A percentile compares a stretch with the other conserved stretches of the same genome.
phyloP scores from a whole-genome alignment of 2,329 filamentous ascomycete genomes.

The Diatrype stigma region DNA sequence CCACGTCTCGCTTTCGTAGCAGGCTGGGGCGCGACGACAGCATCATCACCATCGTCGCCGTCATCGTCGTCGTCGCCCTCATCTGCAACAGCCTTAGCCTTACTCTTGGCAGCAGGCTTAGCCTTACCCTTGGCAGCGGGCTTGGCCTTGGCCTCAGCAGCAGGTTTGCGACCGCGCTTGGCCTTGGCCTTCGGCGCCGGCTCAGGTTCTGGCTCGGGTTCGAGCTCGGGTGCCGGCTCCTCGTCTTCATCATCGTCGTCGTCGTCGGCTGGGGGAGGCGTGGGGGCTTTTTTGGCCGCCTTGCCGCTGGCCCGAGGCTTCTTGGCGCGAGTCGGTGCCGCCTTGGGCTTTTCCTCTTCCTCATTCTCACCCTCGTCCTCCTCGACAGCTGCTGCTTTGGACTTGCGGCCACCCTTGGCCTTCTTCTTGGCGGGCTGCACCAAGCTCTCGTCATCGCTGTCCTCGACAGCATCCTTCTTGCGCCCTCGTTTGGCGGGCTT shows the following conservation, averaged over 20 bases:
- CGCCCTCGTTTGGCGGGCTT: constrained; percentile 33
- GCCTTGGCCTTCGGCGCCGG: constrained; percentile 24
- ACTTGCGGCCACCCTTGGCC: constrained; percentile 21
- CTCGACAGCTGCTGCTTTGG: constrained; percentile 22
- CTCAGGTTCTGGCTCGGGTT: constrained; percentile 12
- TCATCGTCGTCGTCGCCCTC: constrained; percentile 12
- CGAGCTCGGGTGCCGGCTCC: constrained; percentile 13
- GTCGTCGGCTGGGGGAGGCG: constrained; percentile 3
- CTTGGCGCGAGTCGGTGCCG: constrained; percentile 25
- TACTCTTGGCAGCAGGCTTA: constrained; percentile 2
- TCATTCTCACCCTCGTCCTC: constrained; percentile 22
- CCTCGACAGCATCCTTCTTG: constrained; percentile 28
- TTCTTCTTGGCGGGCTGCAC: constrained; percentile 36
- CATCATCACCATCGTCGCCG: constrained; percentile 11
- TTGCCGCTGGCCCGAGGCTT: constrained; percentile 24
- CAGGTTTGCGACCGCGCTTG: constrained; percentile 6
- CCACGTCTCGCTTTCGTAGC: constrained; percentile 10
- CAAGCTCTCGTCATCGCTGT: constrained; percentile 27
- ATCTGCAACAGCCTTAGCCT: not conserved
- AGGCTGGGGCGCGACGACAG: constrained; percentile 11
- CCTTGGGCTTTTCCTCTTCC: constrained; percentile 18
- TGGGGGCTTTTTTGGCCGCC: constrained; percentile 15
- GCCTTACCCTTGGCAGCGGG: constrained; percentile 24
- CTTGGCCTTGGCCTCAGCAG: not conserved
- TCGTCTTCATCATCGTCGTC: constrained; percentile 17